phyloP scores from a whole-genome alignment of 768 basidiomycete species.

The Krasilnikovozyma curviuscula region DNA sequence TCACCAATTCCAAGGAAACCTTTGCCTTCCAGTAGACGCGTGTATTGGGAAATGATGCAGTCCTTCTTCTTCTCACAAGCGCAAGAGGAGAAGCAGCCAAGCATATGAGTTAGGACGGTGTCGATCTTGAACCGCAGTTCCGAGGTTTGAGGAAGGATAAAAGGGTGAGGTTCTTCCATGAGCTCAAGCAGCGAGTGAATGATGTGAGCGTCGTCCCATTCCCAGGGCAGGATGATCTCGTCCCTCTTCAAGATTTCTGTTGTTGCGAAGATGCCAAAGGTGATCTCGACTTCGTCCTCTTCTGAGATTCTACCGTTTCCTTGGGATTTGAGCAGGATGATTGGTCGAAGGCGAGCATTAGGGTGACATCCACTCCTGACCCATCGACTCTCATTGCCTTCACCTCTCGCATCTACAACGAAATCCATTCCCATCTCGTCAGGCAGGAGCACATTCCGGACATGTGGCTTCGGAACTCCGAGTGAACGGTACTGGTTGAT shows the following conservation, averaged over 20 bases:
- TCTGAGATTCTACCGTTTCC: constrained; percentile 6
- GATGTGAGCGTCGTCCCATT: constrained; percentile 85
- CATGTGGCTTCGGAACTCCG: constrained; percentile 66
- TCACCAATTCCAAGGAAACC: constrained; percentile 6
- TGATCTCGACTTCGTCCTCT: constrained; percentile 26
- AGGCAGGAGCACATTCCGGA: constrained; percentile 58
- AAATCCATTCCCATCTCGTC: too few species aligned
- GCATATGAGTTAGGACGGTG: constrained; percentile 20
- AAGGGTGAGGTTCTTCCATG: not conserved
- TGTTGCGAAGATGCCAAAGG: constrained; percentile 64
- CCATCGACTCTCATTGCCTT: constrained; percentile 45
- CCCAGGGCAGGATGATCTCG: constrained; percentile 81
- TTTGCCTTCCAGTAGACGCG: constrained; percentile 16
- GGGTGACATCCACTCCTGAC: constrained; percentile 46
- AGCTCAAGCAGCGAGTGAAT: constrained; percentile 46
- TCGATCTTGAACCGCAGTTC: constrained; percentile 13
- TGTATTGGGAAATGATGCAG: constrained; percentile 24
- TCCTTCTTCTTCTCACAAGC: constrained; percentile 20
- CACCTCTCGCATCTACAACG: constrained; percentile 57
- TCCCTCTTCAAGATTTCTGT: constrained; percentile 55
- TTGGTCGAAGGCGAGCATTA: constrained; percentile 44
- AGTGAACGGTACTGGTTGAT: constrained; percentile 58
- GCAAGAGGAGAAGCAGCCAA: constrained; percentile 23
- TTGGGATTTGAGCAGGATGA: constrained; percentile 26
- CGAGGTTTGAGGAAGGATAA: not conserved